Conservation (phyloP, 495 filamentous ascomycete species). For the Trichocladium uniseriatum region DNA sequence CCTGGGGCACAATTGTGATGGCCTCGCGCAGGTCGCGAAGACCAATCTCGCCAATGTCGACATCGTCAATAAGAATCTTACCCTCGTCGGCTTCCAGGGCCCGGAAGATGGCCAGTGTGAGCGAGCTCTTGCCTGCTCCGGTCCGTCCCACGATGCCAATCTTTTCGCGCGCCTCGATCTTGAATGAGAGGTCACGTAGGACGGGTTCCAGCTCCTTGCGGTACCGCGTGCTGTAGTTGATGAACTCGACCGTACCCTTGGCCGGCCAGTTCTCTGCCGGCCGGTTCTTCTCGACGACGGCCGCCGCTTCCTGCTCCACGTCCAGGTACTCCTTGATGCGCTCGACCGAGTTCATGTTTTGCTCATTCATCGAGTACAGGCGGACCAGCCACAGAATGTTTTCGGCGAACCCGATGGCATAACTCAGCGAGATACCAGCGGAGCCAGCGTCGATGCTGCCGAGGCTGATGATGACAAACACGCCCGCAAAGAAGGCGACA, state of each 20-base stretch:
- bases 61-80: slow-evolving; percentile 78
- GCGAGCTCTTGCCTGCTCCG: slow-evolving; percentile 93
- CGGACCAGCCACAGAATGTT: slow-evolving; percentile 96
- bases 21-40: slow-evolving; percentile 83
- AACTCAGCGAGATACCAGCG: slow-evolving; percentile 92
- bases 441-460: slow-evolving; percentile 86
- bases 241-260: slow-evolving; percentile 77
- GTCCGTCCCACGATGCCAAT: slow-evolving; percentile 96
- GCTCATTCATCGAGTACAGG: slow-evolving; percentile 90
- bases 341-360: slow-evolving; percentile 99
- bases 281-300: slow-evolving; percentile 68
- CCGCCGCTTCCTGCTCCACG: slow-evolving; percentile 82
- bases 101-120: slow-evolving; percentile 92
- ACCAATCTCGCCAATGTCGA: slow-evolving; percentile 84
- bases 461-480: slow-evolving; percentile 76
- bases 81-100: slow-evolving; percentile 90
- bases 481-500: slow-evolving; percentile 89
- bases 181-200: slow-evolving; percentile 73
- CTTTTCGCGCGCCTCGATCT: slow-evolving; percentile 79
- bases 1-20: slow-evolving; percentile 97
- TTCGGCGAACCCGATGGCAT: slow-evolving; percentile 95
- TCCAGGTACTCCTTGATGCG: slow-evolving; percentile 95
- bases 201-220: slow-evolving; percentile 79
- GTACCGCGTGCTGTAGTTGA: slow-evolving; percentile 81
- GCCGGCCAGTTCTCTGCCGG: slow-evolving; percentile 77